Percentiles rank a stretch among this genome's conserved stretches.
phyloP scores from a whole-genome alignment of 1,284 basidiomycete species.

The Rhizoctonia solani region DNA sequence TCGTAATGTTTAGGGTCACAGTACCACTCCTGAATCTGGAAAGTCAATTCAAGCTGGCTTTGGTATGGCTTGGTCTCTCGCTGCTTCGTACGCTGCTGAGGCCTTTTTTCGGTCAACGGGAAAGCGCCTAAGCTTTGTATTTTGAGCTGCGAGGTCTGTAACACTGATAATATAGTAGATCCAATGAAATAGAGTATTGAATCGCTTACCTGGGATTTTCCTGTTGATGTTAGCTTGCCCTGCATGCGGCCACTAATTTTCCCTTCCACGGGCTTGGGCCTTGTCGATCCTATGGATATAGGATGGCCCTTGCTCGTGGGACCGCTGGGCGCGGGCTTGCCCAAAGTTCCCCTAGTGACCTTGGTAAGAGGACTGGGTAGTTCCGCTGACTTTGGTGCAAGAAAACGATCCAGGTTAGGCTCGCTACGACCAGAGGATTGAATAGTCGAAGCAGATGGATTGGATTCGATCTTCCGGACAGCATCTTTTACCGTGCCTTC shows the following conservation, averaged over 20 bases:
- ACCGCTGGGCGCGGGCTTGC: neutral
- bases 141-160: no score
- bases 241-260: neutral
- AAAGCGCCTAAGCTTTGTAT: no score
- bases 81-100: neutral
- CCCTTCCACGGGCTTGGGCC: no score
- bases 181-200: no score
- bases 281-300: slow-evolving; percentile 1
- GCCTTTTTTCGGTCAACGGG: no score
- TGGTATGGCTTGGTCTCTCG: neutral
- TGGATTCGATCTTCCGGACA: neutral
- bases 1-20: slow-evolving; percentile 5
- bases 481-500: neutral
- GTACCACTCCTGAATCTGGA: slow-evolving; percentile 17
- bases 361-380: neutral
- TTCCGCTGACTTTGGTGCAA: neutral
- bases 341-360: no score
- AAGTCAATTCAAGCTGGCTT: neutral
- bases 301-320: neutral
- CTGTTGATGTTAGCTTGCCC: no score
- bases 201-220: no score
- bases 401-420: neutral
- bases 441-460: no score
- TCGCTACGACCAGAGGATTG: no score
- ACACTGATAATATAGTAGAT: no score